Evolutionary conservation across 768 basidiomycete genomes (phyloP).

Genomic region (Termitomyces sp.): DNA sequence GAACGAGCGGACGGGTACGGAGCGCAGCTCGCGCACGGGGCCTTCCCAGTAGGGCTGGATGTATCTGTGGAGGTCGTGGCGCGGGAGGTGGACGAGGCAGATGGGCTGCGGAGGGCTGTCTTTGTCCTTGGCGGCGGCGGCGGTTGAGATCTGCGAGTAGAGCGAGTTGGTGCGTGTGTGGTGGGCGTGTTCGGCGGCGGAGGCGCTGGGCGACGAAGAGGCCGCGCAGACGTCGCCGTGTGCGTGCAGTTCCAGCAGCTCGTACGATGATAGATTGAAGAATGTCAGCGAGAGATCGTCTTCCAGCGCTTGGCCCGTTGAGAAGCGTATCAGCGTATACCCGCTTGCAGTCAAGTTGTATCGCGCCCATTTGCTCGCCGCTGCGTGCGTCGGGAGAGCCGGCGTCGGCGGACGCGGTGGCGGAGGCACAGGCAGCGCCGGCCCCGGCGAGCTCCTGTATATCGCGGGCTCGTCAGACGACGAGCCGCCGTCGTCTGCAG

Average conservation of each 20-base stretch:
- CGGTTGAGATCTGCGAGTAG: conserved; percentile 2
- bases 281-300: conserved; percentile 53
- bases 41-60: conserved; percentile 57
- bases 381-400: neutral
- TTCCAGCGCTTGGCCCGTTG: conserved; percentile 66
- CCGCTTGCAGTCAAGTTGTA: conserved; percentile 7
- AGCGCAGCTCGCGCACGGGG: conserved; percentile 43
- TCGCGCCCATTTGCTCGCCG: conserved; percentile 2
- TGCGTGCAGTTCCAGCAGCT: conserved; percentile 65
- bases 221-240: conserved; percentile 6
- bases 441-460: neutral
- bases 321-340: conserved; percentile 57
- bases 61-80: conserved; percentile 27
- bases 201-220: too few relatives aligned
- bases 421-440: neutral
- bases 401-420: conserved; percentile 1
- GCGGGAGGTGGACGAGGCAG: conserved; percentile 26
- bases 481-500: conserved; percentile 14
- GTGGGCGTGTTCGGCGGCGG: neutral
- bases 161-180: conserved; percentile 4
- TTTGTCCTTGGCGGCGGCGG: neutral
- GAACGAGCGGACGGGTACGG: conserved; percentile 17
- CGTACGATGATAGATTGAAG: conserved; percentile 56
- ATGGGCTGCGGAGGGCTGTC: neutral
- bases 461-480: conserved; percentile 3